phyloP scores from a whole-genome alignment of 495 filamentous ascomycete genomes.

The Neurospora tetraspora region DNA sequence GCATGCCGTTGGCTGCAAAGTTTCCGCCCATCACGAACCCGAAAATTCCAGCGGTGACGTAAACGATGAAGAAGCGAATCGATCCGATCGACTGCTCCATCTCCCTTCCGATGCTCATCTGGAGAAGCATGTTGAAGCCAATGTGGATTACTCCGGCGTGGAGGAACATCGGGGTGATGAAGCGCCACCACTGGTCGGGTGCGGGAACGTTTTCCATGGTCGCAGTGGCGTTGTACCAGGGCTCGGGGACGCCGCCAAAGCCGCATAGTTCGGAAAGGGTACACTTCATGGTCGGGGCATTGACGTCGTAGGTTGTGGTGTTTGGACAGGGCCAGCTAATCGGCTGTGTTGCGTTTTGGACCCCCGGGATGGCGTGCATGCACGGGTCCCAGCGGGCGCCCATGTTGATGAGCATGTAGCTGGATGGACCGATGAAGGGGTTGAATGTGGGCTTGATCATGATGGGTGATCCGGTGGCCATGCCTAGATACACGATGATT shows the following conservation, averaged over 20 bases:
- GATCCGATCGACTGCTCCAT: slow-evolving; percentile 85
- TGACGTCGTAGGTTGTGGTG: slow-evolving; percentile 45
- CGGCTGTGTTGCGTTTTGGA: slow-evolving; percentile 40
- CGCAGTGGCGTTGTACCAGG: slow-evolving; percentile 36
- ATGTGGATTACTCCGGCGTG: slow-evolving; percentile 93
- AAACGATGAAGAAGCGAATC: slow-evolving; percentile 77
- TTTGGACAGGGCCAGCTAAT: slow-evolving; percentile 68
- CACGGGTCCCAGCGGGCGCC: slow-evolving; percentile 87
- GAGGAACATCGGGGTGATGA: slow-evolving; percentile 91
- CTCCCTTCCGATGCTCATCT: slow-evolving; percentile 76
- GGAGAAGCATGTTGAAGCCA: slow-evolving; percentile 85
- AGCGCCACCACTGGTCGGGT: slow-evolving; percentile 93
- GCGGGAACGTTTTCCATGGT: slow-evolving; percentile 26
- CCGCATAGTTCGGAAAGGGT: slow-evolving; percentile 72
- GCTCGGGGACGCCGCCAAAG: slow-evolving; percentile 62
- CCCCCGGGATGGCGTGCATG: slow-evolving; percentile 70
- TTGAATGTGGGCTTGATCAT: slow-evolving; percentile 81
- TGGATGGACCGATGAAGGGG: slow-evolving; percentile 90
- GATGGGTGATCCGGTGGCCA: slow-evolving; percentile 67
- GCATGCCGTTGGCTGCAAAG: slow-evolving; percentile 67
- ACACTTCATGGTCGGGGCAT: slow-evolving; percentile 43
- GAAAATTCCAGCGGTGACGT: slow-evolving; percentile 86
- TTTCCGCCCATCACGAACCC: slow-evolving; percentile 95
- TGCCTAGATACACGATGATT: slow-evolving; percentile 15
- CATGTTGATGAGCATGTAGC: slow-evolving; percentile 90